Evolutionary conservation across 2,329 filamentous ascomycete species (phyloP), one percentile per base, ranked within the genome.

Genomic region (Didymella keratinophila): DNA sequence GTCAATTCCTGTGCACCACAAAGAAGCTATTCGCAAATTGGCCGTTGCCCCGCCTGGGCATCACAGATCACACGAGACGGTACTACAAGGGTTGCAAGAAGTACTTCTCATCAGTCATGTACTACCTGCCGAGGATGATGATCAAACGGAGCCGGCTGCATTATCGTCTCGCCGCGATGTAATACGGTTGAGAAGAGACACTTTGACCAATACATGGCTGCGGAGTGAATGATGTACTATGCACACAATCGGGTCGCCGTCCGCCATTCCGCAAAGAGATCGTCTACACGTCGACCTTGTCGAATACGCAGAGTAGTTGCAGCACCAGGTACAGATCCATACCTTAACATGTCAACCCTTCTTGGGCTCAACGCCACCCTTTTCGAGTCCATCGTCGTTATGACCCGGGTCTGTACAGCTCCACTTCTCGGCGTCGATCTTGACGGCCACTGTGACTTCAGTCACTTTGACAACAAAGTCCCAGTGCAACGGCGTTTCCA

Each of bases 41-140:
- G 59, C 60, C 27, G 51, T 64, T n/a, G 51, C 62, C 0, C 53
- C 52, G 8, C 62, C 60, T 4, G 62, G 59, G 8, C 53, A 52
- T 20, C 54, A 60, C 36, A 46, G 48, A 45, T 58, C 56, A 3
- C 59, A 55, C 25, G 62, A 64, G 34, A 50, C 46, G 20, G 32
- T 56, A 2, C 45, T 62, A 36, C 47, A 45, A 1, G 32, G 43
- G 16, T 30, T 64, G 42, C 30, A 53, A 8, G 46, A 60, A 16
- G 51, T 62, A 2, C 42, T 60, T 16, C 51, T 64, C 23, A 51
- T 58, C 25, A 51, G 59, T 27, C 21, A 30, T 25, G 27, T 18
- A 11, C 25, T 30, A 11, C 18, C 23, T 14, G 30, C 36, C 2
- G 23, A 18, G 14, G 39, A 11, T 9, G 18, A 20, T 18, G 46